Evolutionary conservation across 2,329 filamentous ascomycete genomes (phyloP), one percentile per base, ranked within the genome.

Genomic region (Diaporthe nobilis): DNA sequence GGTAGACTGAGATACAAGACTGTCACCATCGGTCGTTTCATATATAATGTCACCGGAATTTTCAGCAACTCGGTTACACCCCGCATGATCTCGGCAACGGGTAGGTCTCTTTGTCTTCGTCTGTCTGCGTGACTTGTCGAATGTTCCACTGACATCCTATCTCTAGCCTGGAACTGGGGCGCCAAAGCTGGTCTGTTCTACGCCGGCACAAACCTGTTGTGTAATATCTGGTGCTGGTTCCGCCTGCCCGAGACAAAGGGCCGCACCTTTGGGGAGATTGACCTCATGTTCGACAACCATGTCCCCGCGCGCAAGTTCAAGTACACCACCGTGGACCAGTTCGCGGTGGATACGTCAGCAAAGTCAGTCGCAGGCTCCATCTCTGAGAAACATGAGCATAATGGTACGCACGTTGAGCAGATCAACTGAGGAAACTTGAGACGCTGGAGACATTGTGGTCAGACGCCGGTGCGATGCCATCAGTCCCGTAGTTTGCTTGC

Each of bases 191-290:
- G 78, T 28, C 78, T 82, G 49, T 82, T 82, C 71, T 82, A 81
- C 63, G 81, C 81, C 51, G 81, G 81, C 10, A 79, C 80, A 22
- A 80, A 80, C n/a, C 73, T 80, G 1, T 74, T 82, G 9, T 82
- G 81, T 73, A 79, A 82, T 9, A 76, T 80, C 34, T 82, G 80
- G 77, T 81, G 80, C 25, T 82, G 79, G 77, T 83, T 82, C 78
- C 79, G 81, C 22, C 77, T 83, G 1, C 82, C 82, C 0, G 82
- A 83, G 73, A 82, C 80, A 76, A 81, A 77, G 20, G 77, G 60
- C 15, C 73, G 76, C 20, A 78, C 74, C 10, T 78, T 77, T 49
- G 77, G 75, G 12, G 77, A 78, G 58, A 77, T 78, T 67, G 81
- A 81, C 10, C 77, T 80, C 0, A 79, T 82, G 0, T 83, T 82